Base-by-base conservation (phyloP, 2,329 filamentous ascomycete genomes). In the Pseudofabraea citricarpa region DNA sequence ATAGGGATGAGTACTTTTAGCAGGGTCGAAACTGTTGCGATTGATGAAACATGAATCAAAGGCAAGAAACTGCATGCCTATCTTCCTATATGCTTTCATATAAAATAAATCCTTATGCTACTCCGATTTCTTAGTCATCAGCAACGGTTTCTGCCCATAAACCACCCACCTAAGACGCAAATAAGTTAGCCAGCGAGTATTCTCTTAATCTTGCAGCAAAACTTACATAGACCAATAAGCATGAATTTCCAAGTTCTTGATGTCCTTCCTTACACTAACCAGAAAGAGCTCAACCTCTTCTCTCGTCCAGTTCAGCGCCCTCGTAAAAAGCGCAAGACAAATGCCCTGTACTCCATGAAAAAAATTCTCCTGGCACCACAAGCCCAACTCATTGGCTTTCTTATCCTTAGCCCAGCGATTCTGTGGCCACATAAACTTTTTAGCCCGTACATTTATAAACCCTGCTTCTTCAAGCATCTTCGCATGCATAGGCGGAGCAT, bases 341-440 rank as follows among this genome's bases (percentile, higher is more conserved):
- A 65, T 31, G 23, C 47, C 51, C 15, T 52, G 39, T 3, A 58
- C 13, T 2, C 51, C 55, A 31, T 51, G 46, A 13, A 52, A 26
- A 7, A 46, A 38, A 45, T 60, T 53, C 15, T 49, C 45, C 41
- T 51, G 41, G 26, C 22, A 45, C 55, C 55, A 56, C 45, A 50
- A 16, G 1, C 74, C 75, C 2, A 77, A 54, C 39, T 77, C 68
- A 54, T 78, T 80, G 39, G 72, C 65, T 20, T 69, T 67, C 5
- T 64, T 63, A 31, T 76, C 70, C 35, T 68, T 70, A 0, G 74
- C 70, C 75, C 76, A 80, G 9, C 64, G 56, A 50, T 72, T 74
- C 24, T 65, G 65, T 1, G 75, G 75, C 61, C 74, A 70, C 55
- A 70, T 73, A 52, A 65, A 72, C 5, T 71, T 53, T 2, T 66